These are phyloP conservation scores for Hura crepitans DNA, from an alignment of 441 rosid genomes.

Conservation along the genomic window DNA sequence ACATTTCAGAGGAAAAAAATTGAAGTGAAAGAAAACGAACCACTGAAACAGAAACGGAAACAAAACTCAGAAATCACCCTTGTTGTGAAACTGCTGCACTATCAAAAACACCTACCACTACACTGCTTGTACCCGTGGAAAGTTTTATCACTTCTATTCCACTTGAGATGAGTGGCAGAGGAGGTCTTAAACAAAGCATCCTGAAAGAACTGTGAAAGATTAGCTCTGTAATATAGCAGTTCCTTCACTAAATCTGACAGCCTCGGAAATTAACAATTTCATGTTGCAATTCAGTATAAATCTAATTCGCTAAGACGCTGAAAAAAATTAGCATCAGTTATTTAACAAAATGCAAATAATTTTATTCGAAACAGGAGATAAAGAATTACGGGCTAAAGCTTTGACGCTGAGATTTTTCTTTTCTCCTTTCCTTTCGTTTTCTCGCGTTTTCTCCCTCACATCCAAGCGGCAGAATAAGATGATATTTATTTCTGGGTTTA, in stretches of 20 bases:
- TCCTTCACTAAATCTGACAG: not conserved
- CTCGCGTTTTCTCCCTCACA: not conserved
- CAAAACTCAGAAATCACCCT: not conserved
- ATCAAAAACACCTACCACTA: slow-evolving; percentile 45
- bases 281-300: not conserved
- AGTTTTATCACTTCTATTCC: slow-evolving; percentile 32
- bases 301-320: not conserved
- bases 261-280: not conserved
- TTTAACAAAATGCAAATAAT: not conserved
- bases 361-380: not conserved
- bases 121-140: slow-evolving; percentile 28
- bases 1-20: not conserved
- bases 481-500: not conserved
- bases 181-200: slow-evolving; percentile 55
- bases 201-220: slow-evolving; percentile 26
- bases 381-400: not conserved
- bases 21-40: not conserved
- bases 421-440: not conserved
- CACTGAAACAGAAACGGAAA: not conserved
- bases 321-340: not conserved
- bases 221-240: not conserved
- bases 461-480: slow-evolving; percentile 16
- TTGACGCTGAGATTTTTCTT: not conserved
- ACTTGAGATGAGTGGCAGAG: slow-evolving; percentile 44
- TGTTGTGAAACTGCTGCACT: not conserved